Conservation (phyloP, 768 basidiomycete species). For the Auriculariales sp. region DNA sequence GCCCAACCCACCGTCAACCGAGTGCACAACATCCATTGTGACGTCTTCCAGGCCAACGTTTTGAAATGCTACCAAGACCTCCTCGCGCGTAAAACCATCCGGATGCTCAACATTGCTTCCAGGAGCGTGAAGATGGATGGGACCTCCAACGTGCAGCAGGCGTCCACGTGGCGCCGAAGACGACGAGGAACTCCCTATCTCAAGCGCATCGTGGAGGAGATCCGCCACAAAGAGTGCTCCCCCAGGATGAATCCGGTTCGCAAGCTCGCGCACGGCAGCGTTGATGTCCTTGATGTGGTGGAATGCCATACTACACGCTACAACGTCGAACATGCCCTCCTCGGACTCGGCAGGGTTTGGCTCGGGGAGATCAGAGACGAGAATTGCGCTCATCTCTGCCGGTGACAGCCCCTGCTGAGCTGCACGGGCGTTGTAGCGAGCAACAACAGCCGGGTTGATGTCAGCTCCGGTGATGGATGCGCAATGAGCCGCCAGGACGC, state of each 20-base stretch:
- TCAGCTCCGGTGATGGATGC: slow-evolving; percentile 60
- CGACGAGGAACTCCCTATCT: slow-evolving; percentile 15
- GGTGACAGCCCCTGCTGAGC: slow-evolving; percentile 43
- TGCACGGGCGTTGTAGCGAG: slow-evolving; percentile 45
- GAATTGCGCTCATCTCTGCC: slow-evolving; percentile 55
- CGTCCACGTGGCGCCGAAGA: slow-evolving; percentile 5
- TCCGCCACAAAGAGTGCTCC: slow-evolving; percentile 49
- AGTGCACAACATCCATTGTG: slow-evolving; percentile 17
- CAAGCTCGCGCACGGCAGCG: slow-evolving; percentile 36
- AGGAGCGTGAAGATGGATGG: neutral
- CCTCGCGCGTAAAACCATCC: slow-evolving; percentile 35
- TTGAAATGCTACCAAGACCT: slow-evolving; percentile 36
- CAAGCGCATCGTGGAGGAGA: slow-evolving; percentile 13
- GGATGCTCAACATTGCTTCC: slow-evolving; percentile 32
- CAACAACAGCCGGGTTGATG: slow-evolving; percentile 57
- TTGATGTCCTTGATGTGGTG: slow-evolving; percentile 44
- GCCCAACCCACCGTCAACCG: slow-evolving; percentile 12
- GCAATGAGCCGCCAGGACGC: slow-evolving; percentile 41
- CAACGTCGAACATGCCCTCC: slow-evolving; percentile 47
- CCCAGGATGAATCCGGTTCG: slow-evolving; percentile 42
- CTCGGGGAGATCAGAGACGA: slow-evolving; percentile 26
- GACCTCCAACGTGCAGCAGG: slow-evolving; percentile 6
- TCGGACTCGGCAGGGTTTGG: slow-evolving; percentile 32
- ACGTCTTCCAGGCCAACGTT: slow-evolving; percentile 35
- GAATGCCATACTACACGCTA: slow-evolving; percentile 48